Evolutionary conservation across 2,329 filamentous ascomycete species (phyloP).

Genomic region (Cordyceps cicadae): DNA sequence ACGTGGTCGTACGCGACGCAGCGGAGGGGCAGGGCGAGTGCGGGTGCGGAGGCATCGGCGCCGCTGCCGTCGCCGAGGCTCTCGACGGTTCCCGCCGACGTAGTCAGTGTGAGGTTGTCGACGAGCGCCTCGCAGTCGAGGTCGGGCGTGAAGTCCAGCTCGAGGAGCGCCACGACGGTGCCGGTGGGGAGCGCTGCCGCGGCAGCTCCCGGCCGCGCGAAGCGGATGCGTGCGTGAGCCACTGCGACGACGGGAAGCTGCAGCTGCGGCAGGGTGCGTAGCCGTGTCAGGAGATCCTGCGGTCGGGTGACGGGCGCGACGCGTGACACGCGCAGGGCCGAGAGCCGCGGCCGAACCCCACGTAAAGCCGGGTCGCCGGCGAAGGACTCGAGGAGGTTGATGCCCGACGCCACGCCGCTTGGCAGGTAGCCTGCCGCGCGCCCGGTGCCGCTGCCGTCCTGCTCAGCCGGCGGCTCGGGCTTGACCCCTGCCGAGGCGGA

Average conservation of each 20-base stretch:
- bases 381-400: constrained; percentile 73
- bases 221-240: constrained; percentile 64
- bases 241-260: constrained; percentile 59
- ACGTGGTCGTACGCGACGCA: constrained; percentile 68
- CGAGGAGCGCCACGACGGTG: constrained; percentile 60
- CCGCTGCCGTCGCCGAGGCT: constrained; percentile 30
- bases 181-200: constrained; percentile 40
- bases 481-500: constrained; percentile 52
- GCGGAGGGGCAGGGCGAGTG: constrained; percentile 44
- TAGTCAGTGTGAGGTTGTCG: constrained; percentile 46
- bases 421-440: constrained; percentile 55
- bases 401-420: constrained; percentile 58
- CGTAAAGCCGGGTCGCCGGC: constrained; percentile 54
- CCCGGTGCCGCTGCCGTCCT: constrained; percentile 16
- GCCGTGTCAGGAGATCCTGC: constrained; percentile 53
- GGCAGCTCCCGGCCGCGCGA: constrained; percentile 52
- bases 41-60: constrained; percentile 28
- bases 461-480: constrained; percentile 28
- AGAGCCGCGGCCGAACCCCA: constrained; percentile 57
- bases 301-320: constrained; percentile 59
- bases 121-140: constrained; percentile 59
- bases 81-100: constrained; percentile 51
- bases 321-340: constrained; percentile 64
- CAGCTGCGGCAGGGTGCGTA: constrained; percentile 55
- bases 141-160: constrained; percentile 65